phyloP scores from a whole-genome alignment of 148 eudicot species.

The Spergularia marina region DNA sequence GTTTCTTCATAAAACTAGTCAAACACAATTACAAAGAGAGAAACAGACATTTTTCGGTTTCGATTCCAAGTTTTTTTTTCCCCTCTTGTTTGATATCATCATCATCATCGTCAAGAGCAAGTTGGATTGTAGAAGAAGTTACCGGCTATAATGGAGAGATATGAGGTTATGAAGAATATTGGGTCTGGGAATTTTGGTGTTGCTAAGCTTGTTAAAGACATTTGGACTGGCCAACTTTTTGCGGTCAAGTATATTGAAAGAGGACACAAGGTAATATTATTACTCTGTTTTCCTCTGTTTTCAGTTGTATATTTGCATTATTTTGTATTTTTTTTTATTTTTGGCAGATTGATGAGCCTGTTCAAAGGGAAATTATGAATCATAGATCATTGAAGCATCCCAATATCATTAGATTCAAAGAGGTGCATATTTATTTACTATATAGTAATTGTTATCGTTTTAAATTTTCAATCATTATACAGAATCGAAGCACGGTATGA shows the following conservation, averaged over 20 bases:
- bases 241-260: conserved; percentile 75
- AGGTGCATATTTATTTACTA: conserved; percentile 32
- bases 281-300: not conserved
- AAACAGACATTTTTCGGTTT: not conserved
- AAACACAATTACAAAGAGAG: too few species aligned
- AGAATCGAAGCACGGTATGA: too few species aligned
- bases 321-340: not conserved
- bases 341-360: conserved; percentile 74
- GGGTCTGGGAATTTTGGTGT: conserved; percentile 52
- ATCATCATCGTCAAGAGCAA: too few species aligned
- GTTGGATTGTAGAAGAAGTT: too few species aligned
- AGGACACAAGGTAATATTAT: conserved; percentile 48
- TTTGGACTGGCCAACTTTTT: conserved; percentile 30
- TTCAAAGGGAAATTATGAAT: conserved; percentile 75
- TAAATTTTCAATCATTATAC: not conserved
- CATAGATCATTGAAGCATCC: conserved; percentile 73
- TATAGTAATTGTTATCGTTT: not conserved
- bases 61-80: not conserved
- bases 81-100: not conserved
- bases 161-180: conserved; percentile 38
- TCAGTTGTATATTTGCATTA: not conserved
- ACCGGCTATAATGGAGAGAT: conserved; percentile 29
- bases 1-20: too few species aligned
- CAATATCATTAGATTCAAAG: conserved; percentile 65
- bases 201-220: conserved; percentile 46